Base-by-base conservation (phyloP, 2,329 filamentous ascomycete genomes). In the Alternaria atra region DNA sequence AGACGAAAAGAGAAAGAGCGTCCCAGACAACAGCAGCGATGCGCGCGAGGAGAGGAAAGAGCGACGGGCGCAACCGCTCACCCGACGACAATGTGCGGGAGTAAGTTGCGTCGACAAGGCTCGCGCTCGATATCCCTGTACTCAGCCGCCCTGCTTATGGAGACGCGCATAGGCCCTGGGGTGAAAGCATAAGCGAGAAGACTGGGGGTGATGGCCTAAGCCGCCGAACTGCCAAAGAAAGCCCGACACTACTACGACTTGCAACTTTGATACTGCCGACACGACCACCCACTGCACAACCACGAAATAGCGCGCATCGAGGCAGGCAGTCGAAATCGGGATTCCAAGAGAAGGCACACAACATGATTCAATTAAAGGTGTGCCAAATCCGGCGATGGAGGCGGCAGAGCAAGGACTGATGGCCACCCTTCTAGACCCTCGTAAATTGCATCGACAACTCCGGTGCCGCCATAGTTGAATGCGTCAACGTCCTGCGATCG, bases 391-490 rank as follows among this genome's bases (percentile, higher is more conserved):
- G 34, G n/a, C 34, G 15, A 17, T 35, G 20, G 15, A 13, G 25
- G 51, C 59, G 55, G 64, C 60, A 60, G 60, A 51, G 65, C 58
- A 59, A 60, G 51, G 65, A 63, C 76, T 75, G 65, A 98, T 97
- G 92, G 69, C 66, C 44, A 60, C 42, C 60, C 63, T 63, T 83
- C 67, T 80, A 84, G 95, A 91, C 94, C 79, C 93, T 99, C 88
- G 88, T 99, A 74, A 97, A 95, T 83, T 98, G 95, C 90, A 98
- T 99, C 88, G 95, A 99, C 90, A 99, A 97, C 85, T 98, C 95
- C 68, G 95, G 95, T 79, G 95, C 95, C 71, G 94, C 95, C 73
- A 86, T 99, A 70, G 95, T 98, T 82, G 95, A 99, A 84, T 99
- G 95, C 83, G 92, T 91, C 79, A 91, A 94, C 79, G 91, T 98